Evolutionary conservation across 257 asterid genomes (phyloP).

Genomic region (Nicotiana tomentosiformis): DNA sequence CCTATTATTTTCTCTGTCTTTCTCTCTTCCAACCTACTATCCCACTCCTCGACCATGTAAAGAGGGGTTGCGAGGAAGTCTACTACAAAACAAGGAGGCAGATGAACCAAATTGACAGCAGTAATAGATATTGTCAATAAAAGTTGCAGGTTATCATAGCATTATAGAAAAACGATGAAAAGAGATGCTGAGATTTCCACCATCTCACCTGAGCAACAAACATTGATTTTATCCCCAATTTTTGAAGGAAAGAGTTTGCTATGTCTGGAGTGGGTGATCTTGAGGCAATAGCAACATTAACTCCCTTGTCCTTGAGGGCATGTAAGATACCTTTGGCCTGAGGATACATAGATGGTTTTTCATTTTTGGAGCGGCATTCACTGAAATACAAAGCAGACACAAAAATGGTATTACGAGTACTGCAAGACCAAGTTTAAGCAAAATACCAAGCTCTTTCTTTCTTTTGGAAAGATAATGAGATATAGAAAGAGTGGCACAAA

Average conservation of each 20-base stretch:
- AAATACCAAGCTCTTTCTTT: neutral
- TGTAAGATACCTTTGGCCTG: constrained; percentile 35
- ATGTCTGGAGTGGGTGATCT: constrained; percentile 70
- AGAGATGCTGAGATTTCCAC: neutral
- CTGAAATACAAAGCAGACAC: constrained; percentile 28
- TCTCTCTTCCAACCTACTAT: neutral
- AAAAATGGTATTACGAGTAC: neutral
- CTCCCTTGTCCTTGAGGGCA: constrained; percentile 38
- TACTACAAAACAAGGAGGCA: neutral
- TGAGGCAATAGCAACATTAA: constrained; percentile 39
- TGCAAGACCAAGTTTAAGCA: constrained; percentile 6
- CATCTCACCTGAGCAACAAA: constrained; percentile 72
- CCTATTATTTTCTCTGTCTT: neutral
- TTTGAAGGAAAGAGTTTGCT: constrained; percentile 65
- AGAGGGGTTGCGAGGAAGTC: neutral
- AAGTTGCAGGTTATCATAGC: neutral
- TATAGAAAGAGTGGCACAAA: neutral
- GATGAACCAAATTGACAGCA: neutral
- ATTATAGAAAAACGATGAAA: neutral
- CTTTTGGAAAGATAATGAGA: neutral
- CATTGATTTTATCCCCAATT: constrained; percentile 67
- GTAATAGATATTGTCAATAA: neutral
- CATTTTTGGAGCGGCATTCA: constrained; percentile 52
- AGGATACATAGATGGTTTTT: constrained; percentile 31
- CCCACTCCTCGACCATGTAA: neutral